A percentile compares a stretch with the other conserved stretches of the same genome.
Conservation (phyloP, 768 basidiomycete species). For the Pilatotrama ljubarskyi region DNA sequence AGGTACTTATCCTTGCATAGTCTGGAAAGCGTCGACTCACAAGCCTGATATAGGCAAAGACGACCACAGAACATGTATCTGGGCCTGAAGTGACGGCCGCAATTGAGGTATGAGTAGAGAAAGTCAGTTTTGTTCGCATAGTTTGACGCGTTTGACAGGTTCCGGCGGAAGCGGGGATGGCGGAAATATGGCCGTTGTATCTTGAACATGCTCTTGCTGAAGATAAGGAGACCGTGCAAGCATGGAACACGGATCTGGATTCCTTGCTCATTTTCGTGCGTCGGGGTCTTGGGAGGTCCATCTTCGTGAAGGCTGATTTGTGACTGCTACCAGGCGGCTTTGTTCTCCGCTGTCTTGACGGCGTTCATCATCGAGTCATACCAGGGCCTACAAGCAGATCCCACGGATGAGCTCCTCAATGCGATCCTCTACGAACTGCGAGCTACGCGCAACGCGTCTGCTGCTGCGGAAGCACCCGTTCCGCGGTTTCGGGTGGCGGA, state of each 20-base stretch:
- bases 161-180: background rate
- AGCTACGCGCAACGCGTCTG: background rate
- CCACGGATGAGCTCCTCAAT: constrained; percentile 9
- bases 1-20: too few relatives aligned
- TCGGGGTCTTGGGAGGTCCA: background rate
- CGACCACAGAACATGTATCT: too few relatives aligned
- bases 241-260: constrained; percentile 1
- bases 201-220: background rate
- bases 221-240: constrained; percentile 1
- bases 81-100: too few relatives aligned
- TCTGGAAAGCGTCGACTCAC: too few relatives aligned
- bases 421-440: background rate
- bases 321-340: constrained; percentile 26
- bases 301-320: background rate
- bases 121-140: too few relatives aligned
- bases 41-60: too few relatives aligned
- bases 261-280: constrained; percentile 4
- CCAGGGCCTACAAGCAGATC: constrained; percentile 21
- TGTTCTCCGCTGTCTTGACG: constrained; percentile 34
- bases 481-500: constrained; percentile 22
- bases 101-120: too few relatives aligned
- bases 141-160: too few relatives aligned
- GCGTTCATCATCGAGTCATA: constrained; percentile 32
- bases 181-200: background rate
- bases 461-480: background rate